Conservation (phyloP, 2,329 filamentous ascomycete species). For the Monosporascus sp. region DNA sequence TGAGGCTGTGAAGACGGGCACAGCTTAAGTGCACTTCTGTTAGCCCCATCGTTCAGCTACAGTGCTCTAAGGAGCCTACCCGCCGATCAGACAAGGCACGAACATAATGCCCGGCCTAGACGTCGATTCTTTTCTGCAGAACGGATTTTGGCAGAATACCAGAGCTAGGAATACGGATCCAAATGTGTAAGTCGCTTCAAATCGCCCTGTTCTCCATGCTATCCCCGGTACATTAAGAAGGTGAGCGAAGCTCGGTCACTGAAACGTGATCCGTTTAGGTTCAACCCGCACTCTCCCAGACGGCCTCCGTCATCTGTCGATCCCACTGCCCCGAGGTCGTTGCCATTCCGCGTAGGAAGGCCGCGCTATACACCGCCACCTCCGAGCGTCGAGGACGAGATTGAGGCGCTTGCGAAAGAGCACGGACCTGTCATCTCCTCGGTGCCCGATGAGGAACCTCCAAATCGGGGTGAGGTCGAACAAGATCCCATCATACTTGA, state of each 20-base stretch:
- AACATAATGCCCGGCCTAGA: constrained; percentile 22
- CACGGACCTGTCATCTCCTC: constrained; percentile 33
- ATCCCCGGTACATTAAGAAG: background rate
- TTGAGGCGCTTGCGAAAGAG: constrained; percentile 56
- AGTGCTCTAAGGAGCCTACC: constrained; percentile 16
- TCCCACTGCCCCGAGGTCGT: constrained; percentile 13
- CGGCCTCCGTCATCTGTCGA: constrained; percentile 16
- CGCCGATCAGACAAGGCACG: constrained; percentile 7
- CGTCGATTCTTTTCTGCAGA: constrained; percentile 21
- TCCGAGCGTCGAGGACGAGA: constrained; percentile 66
- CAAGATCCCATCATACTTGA: constrained; percentile 64
- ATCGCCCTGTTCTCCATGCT: constrained; percentile 1
- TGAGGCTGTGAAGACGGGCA: constrained; percentile 16
- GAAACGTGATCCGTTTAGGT: constrained; percentile 13
- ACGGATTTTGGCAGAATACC: constrained; percentile 26
- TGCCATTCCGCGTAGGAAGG: constrained; percentile 16
- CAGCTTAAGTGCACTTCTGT: constrained; percentile 11
- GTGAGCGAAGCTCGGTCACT: constrained; percentile 7
- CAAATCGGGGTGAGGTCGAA: constrained; percentile 58
- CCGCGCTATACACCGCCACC: constrained; percentile 47
- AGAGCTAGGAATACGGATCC: constrained; percentile 19
- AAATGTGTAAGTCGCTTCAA: constrained; percentile 18
- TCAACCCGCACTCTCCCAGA: constrained; percentile 7
- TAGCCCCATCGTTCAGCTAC: constrained; percentile 9
- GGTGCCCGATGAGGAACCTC: constrained; percentile 47